phyloP scores from a whole-genome alignment of 805 yeast species.

The Pichia nakasei region DNA sequence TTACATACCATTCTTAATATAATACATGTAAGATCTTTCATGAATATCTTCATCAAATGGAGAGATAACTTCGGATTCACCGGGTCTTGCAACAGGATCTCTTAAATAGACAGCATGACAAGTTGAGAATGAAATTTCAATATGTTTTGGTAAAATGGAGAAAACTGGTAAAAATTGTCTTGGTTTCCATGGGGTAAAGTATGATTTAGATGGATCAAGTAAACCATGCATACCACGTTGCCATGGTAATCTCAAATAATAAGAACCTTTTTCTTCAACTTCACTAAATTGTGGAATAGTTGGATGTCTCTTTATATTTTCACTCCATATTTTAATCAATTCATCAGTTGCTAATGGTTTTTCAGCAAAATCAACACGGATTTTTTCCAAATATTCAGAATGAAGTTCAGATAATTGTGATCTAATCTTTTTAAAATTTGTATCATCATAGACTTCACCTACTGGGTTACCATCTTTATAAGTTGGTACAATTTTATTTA shows the following conservation, averaged over 20 bases:
- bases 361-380: constrained; percentile 21
- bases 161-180: constrained; percentile 89
- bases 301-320: constrained; percentile 34
- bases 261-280: constrained; percentile 25
- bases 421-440: constrained; percentile 25
- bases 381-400: constrained; percentile 24
- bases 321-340: constrained; percentile 36
- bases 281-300: constrained; percentile 29
- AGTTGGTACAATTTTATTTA: constrained; percentile 33
- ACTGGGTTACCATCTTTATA: constrained; percentile 23
- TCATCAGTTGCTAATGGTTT: constrained; percentile 22
- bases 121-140: constrained; percentile 82
- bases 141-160: constrained; percentile 84
- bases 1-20: constrained; percentile 58
- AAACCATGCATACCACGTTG: constrained; percentile 76
- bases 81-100: constrained; percentile 96
- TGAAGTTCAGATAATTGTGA: constrained; percentile 28
- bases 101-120: constrained; percentile 96
- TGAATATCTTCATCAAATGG: constrained; percentile 79
- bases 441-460: constrained; percentile 23
- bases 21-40: constrained; percentile 92
- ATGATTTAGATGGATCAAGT: constrained; percentile 64
- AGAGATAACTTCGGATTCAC: constrained; percentile 89
- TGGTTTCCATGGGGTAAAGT: constrained; percentile 95
- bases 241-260: constrained; percentile 65